A percentile compares a stretch with the other conserved stretches of the same genome.
phyloP scores from a whole-genome alignment of 2,329 filamentous ascomycete genomes.

The Colletotrichum sp. region DNA sequence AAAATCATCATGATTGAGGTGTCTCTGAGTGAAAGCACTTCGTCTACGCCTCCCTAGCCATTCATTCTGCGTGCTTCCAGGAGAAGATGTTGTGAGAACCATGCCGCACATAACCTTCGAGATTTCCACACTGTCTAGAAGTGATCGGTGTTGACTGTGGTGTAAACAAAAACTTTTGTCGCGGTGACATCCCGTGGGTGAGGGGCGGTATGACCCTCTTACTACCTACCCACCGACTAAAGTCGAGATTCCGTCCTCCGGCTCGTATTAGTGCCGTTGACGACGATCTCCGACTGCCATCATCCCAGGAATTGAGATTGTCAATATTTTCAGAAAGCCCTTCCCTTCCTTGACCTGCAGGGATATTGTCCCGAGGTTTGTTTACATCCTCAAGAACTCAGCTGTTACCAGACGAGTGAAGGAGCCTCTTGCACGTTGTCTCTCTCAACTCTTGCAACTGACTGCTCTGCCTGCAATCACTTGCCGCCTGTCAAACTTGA shows the following conservation, averaged over 20 bases:
- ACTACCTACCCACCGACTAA: neutral
- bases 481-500: accelerated
- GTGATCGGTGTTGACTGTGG: neutral
- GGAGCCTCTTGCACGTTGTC: neutral
- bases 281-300: neutral
- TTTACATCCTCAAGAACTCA: neutral
- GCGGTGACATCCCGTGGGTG: neutral
- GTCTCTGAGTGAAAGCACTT: neutral
- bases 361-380: neutral
- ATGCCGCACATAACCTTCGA: neutral
- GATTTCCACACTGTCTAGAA: neutral
- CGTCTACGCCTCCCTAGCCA: neutral
- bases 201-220: neutral
- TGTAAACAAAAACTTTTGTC: neutral
- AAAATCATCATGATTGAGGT: neutral
- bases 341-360: neutral
- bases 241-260: neutral
- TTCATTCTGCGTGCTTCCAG: neutral
- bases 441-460: neutral
- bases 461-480: neutral
- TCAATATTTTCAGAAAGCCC: neutral
- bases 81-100: neutral
- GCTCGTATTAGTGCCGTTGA: neutral
- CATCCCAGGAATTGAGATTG: neutral
- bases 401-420: neutral